Conservation (phyloP, 805 yeast genomes). For the Sugiyamaella valdiviana region DNA sequence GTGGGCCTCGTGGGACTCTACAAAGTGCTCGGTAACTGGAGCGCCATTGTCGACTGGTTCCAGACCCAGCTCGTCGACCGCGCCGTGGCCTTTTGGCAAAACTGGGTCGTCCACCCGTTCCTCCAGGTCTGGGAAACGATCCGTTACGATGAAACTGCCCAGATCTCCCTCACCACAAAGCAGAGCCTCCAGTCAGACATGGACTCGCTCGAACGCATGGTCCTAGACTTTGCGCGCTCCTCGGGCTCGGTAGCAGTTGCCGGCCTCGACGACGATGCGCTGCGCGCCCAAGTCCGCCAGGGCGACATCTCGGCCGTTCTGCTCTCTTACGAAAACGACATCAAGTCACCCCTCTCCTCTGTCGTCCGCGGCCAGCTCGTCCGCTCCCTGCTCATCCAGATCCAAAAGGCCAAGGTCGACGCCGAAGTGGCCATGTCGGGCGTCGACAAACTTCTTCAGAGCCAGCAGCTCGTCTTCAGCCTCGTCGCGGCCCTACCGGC, state of each 20-base stretch:
- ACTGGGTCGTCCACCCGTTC: slow-evolving; percentile 81
- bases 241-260: slow-evolving; percentile 9
- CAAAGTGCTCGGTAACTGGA: slow-evolving; percentile 44
- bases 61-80: slow-evolving; percentile 59
- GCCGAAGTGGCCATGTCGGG: slow-evolving; percentile 87
- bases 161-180: slow-evolving; percentile 71
- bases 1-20: slow-evolving; percentile 19
- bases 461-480: slow-evolving; percentile 93
- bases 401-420: slow-evolving; percentile 95
- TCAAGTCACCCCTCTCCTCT: slow-evolving; percentile 61
- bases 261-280: slow-evolving; percentile 28
- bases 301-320: slow-evolving; percentile 80
- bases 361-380: slow-evolving; percentile 63
- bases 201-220: slow-evolving; percentile 82
- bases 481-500: slow-evolving; percentile 80
- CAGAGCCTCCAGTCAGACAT: slow-evolving; percentile 74
- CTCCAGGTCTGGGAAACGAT: slow-evolving; percentile 67
- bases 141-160: slow-evolving; percentile 71
- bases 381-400: slow-evolving; percentile 74
- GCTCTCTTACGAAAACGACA: slow-evolving; percentile 71
- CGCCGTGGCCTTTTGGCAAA: slow-evolving; percentile 55
- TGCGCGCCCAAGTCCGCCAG: slow-evolving; percentile 43
- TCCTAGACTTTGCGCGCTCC: slow-evolving; percentile 57
- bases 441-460: slow-evolving; percentile 78
- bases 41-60: slow-evolving; percentile 51